Conservation (phyloP, 73 alveolate species). For the Paramecium biaurelia region DNA sequence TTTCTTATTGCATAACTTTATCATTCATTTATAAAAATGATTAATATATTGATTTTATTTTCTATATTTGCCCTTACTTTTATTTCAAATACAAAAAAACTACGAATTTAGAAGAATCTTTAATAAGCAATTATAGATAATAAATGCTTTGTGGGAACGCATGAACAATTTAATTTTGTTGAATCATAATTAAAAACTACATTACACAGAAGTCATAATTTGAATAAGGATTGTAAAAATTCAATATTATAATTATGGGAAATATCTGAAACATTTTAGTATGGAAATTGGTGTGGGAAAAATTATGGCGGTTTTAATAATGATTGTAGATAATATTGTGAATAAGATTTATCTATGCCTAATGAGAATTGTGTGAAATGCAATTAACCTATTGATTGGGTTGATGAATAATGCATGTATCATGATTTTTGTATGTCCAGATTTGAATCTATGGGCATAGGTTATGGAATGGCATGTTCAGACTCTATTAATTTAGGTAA, state of each 20-base stretch:
- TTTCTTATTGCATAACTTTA: no score
- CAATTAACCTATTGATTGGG: constrained; percentile 48
- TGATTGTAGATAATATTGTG: constrained; percentile 44
- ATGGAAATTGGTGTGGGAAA: constrained; percentile 69
- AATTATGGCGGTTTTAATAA: constrained; percentile 61
- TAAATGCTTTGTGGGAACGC: not conserved
- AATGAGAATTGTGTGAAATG: constrained; percentile 37
- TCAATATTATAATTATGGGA: not conserved
- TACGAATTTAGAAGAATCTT: not conserved
- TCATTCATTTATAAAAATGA: not conserved
- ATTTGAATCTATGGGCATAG: not conserved
- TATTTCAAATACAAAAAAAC: not conserved
- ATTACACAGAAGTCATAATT: not conserved
- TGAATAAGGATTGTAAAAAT: not conserved
- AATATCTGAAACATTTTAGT: constrained; percentile 18
- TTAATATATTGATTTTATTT: not conserved
- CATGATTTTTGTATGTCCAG: constrained; percentile 55
- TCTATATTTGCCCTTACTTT: not conserved
- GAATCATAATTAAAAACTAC: not conserved
- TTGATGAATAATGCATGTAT: constrained; percentile 54
- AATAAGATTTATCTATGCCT: not conserved
- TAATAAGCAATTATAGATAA: not conserved
- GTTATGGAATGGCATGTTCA: not conserved
- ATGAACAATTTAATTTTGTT: not conserved
- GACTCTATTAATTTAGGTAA: not conserved